A percentile compares a stretch with the other conserved stretches of the same genome.
phyloP scores from a whole-genome alignment of 768 basidiomycete genomes.

The Filobasidium floriforme region DNA sequence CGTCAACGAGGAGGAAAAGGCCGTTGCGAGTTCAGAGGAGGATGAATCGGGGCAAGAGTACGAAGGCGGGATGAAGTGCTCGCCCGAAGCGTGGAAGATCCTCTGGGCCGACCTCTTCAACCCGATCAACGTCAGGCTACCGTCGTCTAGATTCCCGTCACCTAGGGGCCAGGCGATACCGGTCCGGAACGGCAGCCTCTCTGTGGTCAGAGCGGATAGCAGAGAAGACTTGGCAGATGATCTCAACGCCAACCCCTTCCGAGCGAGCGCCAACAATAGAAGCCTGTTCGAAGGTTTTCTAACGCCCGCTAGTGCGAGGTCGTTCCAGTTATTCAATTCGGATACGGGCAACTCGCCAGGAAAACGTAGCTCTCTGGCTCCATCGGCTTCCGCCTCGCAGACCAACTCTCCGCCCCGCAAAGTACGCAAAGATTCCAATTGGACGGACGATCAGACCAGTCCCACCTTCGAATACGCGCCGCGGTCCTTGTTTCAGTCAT shows the following conservation, averaged over 20 bases:
- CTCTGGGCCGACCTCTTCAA: conserved; percentile 13
- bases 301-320: conserved; percentile 1
- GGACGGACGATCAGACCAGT: background rate
- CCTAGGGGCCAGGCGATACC: background rate
- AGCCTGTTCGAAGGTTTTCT: background rate
- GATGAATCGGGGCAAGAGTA: background rate
- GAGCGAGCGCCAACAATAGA: background rate
- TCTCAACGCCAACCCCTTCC: background rate
- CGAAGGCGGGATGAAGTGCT: conserved; percentile 10
- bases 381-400: conserved; percentile 6
- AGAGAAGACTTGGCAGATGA: background rate
- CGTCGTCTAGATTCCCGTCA: background rate
- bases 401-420: background rate
- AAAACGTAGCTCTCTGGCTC: conserved; percentile 2
- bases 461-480: background rate
- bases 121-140: background rate
- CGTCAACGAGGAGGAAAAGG: conserved; percentile 4
- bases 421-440: background rate
- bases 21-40: background rate
- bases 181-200: too few species aligned
- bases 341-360: background rate
- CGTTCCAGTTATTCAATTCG: background rate
- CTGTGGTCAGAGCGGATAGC: too few species aligned
- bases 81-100: conserved; percentile 21
- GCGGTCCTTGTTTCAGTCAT: background rate